Percentiles rank a stretch among this genome's conserved stretches.
Evolutionary conservation across 345 rosid genomes (phyloP).

Genomic region (Syzygium oleosum): DNA sequence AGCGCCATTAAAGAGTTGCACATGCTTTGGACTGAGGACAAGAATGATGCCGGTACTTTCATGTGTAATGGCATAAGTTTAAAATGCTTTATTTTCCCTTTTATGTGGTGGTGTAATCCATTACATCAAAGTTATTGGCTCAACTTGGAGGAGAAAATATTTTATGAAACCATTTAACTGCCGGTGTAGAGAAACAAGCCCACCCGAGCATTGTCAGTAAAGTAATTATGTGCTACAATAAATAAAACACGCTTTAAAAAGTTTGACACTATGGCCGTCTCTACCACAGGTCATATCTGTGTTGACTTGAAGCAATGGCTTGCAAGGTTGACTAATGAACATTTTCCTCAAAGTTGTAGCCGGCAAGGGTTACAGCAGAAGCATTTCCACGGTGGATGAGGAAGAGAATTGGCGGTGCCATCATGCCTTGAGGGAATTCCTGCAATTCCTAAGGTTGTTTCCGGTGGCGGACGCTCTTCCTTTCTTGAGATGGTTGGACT

Average conservation of each 20-base stretch:
- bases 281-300: background rate
- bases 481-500: background rate
- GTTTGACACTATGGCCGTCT: background rate
- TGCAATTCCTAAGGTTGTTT: background rate
- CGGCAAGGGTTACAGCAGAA: background rate
- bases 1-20: background rate
- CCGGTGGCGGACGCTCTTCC: background rate
- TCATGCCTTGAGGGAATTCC: background rate
- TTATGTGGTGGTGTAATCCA: background rate
- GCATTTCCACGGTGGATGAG: background rate
- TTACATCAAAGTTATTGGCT: background rate
- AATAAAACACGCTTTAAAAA: background rate
- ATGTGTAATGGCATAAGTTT: background rate
- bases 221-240: background rate
- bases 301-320: background rate
- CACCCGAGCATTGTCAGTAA: background rate
- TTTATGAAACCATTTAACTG: background rate
- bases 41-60: background rate
- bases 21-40: background rate
- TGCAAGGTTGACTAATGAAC: background rate
- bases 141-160: background rate
- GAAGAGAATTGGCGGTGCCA: background rate
- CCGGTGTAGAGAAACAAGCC: background rate
- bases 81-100: background rate
- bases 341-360: background rate